These are phyloP conservation scores for Fusarium sp. DNA, from an alignment of 2,329 filamentous ascomycete genomes.

Conservation along the genomic window DNA sequence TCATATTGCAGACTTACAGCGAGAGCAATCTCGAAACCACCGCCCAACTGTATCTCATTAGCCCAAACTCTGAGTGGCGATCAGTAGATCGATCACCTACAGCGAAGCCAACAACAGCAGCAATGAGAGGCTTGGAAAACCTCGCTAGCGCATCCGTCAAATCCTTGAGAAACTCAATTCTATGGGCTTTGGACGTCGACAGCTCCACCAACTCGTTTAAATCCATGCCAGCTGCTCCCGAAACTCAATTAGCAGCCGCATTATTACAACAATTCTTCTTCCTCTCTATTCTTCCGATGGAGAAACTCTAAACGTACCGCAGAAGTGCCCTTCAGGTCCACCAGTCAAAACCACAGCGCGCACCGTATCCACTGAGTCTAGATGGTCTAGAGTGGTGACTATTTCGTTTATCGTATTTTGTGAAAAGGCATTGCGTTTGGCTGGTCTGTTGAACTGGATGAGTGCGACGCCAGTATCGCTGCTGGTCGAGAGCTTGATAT, in stretches of 20 bases:
- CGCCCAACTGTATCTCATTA: constrained; percentile 20
- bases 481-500: constrained; percentile 8
- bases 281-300: neutral
- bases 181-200: constrained; percentile 22
- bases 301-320: constrained; percentile 8
- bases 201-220: constrained; percentile 27
- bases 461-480: constrained; percentile 11
- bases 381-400: constrained; percentile 12
- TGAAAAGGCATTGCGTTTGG: constrained; percentile 30
- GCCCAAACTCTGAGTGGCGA: neutral
- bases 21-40: constrained; percentile 32
- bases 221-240: constrained; percentile 26
- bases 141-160: constrained; percentile 22
- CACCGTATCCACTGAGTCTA: constrained; percentile 9
- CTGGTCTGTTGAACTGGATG: constrained; percentile 28
- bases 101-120: constrained; percentile 29
- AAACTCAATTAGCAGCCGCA: neutral
- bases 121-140: constrained; percentile 27
- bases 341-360: constrained; percentile 23
- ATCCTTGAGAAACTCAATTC: constrained; percentile 23
- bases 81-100: constrained; percentile 5
- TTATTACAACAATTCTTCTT: neutral
- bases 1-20: constrained; percentile 7
- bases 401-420: constrained; percentile 27
- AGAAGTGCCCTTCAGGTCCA: constrained; percentile 27